Evolutionary conservation across 192 early-diverging fungal genomes (phyloP).

Genomic region (Mortierella antarctica): DNA sequence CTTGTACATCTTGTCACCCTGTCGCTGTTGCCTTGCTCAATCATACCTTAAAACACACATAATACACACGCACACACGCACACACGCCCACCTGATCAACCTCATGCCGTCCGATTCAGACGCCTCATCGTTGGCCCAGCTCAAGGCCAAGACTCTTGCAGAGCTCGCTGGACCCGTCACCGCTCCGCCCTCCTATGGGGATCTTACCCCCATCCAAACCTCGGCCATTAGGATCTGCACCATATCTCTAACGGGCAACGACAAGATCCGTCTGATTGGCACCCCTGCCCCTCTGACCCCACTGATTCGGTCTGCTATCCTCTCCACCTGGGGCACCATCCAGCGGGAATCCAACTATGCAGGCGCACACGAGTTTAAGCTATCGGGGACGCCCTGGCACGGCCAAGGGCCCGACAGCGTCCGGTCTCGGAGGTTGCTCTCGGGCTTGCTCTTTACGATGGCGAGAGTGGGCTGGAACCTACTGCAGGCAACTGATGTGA

Average conservation of each 20-base stretch:
- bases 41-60: too few relatives aligned
- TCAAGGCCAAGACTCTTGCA: too few relatives aligned
- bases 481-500: conserved; percentile 8
- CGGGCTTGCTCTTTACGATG: conserved; percentile 2
- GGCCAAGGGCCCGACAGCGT: conserved; percentile 6
- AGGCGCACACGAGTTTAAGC: conserved; percentile 24
- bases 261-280: conserved; percentile 30
- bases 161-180: too few relatives aligned
- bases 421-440: conserved; percentile 2
- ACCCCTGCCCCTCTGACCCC: conserved; percentile 10
- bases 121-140: too few relatives aligned
- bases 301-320: conserved; percentile 10
- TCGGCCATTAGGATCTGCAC: conserved; percentile 10
- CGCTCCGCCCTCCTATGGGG: background rate
- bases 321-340: conserved; percentile 13
- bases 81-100: too few relatives aligned
- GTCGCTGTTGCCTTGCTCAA: too few relatives aligned
- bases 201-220: background rate
- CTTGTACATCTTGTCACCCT: background rate
- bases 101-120: too few relatives aligned
- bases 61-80: too few relatives aligned
- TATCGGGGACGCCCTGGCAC: conserved; percentile 7
- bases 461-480: conserved; percentile 19
- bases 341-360: conserved; percentile 10
- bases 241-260: conserved; percentile 6